These are phyloP conservation scores for Mycena galericulata DNA, from an alignment of 768 basidiomycete species.

Conservation along the genomic window DNA sequence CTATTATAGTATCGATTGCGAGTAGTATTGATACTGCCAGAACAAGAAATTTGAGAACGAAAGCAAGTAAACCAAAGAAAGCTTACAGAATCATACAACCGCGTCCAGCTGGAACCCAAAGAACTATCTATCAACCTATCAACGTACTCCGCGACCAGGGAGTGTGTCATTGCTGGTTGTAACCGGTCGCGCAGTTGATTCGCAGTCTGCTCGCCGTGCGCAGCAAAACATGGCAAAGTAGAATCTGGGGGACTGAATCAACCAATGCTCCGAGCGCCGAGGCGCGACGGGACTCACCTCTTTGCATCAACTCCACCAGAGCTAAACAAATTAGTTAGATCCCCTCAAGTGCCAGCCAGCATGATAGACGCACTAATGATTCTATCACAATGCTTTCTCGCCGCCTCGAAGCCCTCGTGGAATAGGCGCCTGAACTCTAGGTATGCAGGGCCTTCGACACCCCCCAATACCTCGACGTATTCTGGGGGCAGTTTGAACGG, in stretches of 20 bases:
- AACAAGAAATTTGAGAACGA: slow-evolving; percentile 9
- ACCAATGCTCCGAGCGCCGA: slow-evolving; percentile 4
- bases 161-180: slow-evolving; percentile 90
- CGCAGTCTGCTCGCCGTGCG: slow-evolving; percentile 93
- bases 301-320: slow-evolving; percentile 98
- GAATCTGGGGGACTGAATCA: slow-evolving; percentile 67
- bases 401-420: slow-evolving; percentile 93
- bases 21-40: slow-evolving; percentile 90
- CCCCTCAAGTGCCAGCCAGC: background rate
- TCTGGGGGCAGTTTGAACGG: slow-evolving; percentile 97
- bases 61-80: background rate
- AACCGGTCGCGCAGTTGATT: slow-evolving; percentile 91
- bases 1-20: slow-evolving; percentile 82
- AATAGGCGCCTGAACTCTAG: slow-evolving; percentile 89
- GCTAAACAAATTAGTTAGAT: slow-evolving; percentile 39
- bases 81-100: slow-evolving; percentile 93
- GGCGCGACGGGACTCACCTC: slow-evolving; percentile 67
- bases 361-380: slow-evolving; percentile 79
- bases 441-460: slow-evolving; percentile 80
- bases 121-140: slow-evolving; percentile 92
- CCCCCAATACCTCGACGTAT: slow-evolving; percentile 96
- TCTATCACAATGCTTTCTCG: slow-evolving; percentile 95
- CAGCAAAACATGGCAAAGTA: slow-evolving; percentile 88
- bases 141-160: slow-evolving; percentile 87
- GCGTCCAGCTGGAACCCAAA: slow-evolving; percentile 93